Conservation (phyloP, 192 early-diverging fungal genomes). For the Backusella morwellensis region DNA sequence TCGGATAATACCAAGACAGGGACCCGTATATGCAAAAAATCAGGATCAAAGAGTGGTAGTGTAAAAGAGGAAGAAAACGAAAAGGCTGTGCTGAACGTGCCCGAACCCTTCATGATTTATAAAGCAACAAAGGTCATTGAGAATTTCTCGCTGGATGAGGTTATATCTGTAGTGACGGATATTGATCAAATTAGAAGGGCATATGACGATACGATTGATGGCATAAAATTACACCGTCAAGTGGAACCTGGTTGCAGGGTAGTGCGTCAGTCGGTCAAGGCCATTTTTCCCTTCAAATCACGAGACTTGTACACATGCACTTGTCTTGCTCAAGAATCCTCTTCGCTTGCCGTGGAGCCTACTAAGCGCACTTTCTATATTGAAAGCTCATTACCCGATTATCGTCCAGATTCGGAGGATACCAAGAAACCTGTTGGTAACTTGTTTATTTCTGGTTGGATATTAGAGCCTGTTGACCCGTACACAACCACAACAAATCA, state of each 20-base stretch:
- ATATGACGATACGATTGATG: constrained; percentile 39
- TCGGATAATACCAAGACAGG: constrained; percentile 41
- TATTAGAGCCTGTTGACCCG: constrained; percentile 48
- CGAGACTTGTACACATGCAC: constrained; percentile 42
- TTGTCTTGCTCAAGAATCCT: constrained; percentile 29
- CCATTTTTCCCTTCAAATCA: constrained; percentile 50
- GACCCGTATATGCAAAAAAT: constrained; percentile 40
- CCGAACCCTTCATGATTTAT: constrained; percentile 44
- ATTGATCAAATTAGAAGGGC: constrained; percentile 28
- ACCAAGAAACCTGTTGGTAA: constrained; percentile 28
- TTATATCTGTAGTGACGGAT: constrained; percentile 46
- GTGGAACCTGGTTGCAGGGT: constrained; percentile 41
- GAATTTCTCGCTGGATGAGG: constrained; percentile 48
- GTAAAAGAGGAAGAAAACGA: not conserved
- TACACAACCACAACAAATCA: constrained; percentile 51
- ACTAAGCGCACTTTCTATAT: constrained; percentile 26
- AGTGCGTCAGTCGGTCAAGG: constrained; percentile 40
- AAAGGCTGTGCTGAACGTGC: constrained; percentile 25
- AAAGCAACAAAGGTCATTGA: constrained; percentile 52
- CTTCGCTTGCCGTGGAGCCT: not conserved
- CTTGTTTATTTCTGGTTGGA: constrained; percentile 49
- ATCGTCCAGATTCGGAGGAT: not conserved
- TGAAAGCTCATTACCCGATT: constrained; percentile 26
- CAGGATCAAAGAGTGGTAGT: constrained; percentile 22
- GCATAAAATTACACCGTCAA: constrained; percentile 30